These are phyloP conservation scores for Tuber microsphaerosporum DNA, from an alignment of 495 filamentous ascomycete genomes.

Conservation along the genomic window DNA sequence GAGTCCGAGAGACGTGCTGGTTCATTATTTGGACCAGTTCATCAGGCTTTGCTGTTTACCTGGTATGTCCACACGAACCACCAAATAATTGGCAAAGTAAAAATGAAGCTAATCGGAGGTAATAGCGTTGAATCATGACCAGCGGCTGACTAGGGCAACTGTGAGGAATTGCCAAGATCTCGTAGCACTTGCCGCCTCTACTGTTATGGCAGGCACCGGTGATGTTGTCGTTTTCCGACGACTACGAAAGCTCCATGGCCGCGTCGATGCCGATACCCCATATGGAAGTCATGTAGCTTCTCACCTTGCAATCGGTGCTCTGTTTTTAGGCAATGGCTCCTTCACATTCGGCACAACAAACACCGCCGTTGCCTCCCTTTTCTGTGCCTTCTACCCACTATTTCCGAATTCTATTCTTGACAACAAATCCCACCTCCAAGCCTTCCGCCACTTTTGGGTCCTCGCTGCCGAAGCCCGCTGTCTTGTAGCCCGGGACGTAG, in stretches of 20 bases:
- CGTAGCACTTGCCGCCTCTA: slow-evolving; percentile 69
- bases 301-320: slow-evolving; percentile 81
- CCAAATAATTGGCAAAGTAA: not conserved
- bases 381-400: slow-evolving; percentile 89
- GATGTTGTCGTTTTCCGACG: slow-evolving; percentile 85
- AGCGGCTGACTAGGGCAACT: slow-evolving; percentile 69
- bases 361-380: slow-evolving; percentile 71
- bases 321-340: slow-evolving; percentile 87
- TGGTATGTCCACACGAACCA: slow-evolving; percentile 24
- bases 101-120: slow-evolving; percentile 7
- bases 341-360: slow-evolving; percentile 87
- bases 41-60: slow-evolving; percentile 67
- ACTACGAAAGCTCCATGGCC: slow-evolving; percentile 76
- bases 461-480: slow-evolving; percentile 85
- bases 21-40: slow-evolving; percentile 80
- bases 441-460: slow-evolving; percentile 96
- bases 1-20: slow-evolving; percentile 67
- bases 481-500: slow-evolving; percentile 74
- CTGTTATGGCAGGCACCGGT: slow-evolving; percentile 91
- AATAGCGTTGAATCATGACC: slow-evolving; percentile 62
- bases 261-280: slow-evolving; percentile 73
- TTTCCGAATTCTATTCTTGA: slow-evolving; percentile 84
- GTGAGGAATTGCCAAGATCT: slow-evolving; percentile 84
- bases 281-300: slow-evolving; percentile 91
- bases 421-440: slow-evolving; percentile 90